Evolutionary conservation across 352 stramenopile species (phyloP), one percentile per base, ranked within the genome.

Genomic region (Phytophthora tubulina): DNA sequence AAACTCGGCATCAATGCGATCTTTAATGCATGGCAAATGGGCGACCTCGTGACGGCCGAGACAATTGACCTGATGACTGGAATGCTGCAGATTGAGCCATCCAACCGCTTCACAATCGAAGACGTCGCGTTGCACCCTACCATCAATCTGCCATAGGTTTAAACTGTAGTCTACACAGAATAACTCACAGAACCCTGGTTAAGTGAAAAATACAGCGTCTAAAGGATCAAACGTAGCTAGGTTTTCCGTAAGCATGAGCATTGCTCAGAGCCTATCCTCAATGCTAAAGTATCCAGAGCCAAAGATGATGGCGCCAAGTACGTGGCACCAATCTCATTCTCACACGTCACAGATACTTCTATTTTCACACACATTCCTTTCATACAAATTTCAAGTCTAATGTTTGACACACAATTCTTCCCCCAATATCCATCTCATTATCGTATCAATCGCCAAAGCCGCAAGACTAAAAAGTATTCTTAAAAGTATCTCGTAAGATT

Each of bases 311-410:
- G 41, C 41, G 41, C 5, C 41, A 48, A 48, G 41, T 48, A 27
- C 41, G 15, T 50, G 30, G 44, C 44, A 6, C 51, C 33, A 44
- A 48, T 54, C 32, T 4, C 21, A 11, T 32, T 56, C 21, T 65
- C 45, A 67, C 50, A 67, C 60, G 60, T 67, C 60, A 67, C 60
- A 59, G 49, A 61, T 46, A n/a, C 17, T 30, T 36, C 5, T 45
- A 35, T 39, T 70, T 21, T 30, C n/a, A 17, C 33, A 70, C 42
- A 63, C 42, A 50, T 63, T 70, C 21, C 35, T 27, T 5, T 10
- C 38, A 49, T 69, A 69, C 49, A 69, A 69, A 56, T 49, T 14
- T 27, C 21, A 61, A 61, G 9, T 52, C 39, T 39, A 51, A 10
- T 27, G 21, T 27, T 27, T 27, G 21, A 27, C 21, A 27, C 21